A percentile compares a stretch with the other conserved stretches of the same genome.
Evolutionary conservation across 257 asterid species (phyloP).

Genomic region (Nicotiana noctiflora): DNA sequence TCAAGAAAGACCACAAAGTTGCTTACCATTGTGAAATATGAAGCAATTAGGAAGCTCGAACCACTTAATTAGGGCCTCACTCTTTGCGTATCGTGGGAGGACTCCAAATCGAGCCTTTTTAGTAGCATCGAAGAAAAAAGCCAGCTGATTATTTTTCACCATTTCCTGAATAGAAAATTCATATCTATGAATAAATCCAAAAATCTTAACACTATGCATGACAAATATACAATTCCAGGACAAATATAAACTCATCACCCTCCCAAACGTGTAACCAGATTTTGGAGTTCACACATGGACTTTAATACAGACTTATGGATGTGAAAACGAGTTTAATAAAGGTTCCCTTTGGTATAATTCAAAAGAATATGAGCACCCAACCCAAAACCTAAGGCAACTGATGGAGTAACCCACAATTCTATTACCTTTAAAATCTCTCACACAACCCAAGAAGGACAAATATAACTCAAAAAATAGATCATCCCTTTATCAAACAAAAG

Average conservation of each 20-base stretch:
- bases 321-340: not conserved
- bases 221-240: too few relatives aligned
- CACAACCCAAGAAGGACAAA: not conserved
- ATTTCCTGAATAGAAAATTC: conserved; percentile 58
- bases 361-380: not conserved
- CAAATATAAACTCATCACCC: not conserved
- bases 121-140: conserved; percentile 67
- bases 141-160: conserved; percentile 72
- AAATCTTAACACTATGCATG: not conserved
- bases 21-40: conserved; percentile 93
- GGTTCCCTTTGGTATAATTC: not conserved
- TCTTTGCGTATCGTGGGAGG: conserved; percentile 87
- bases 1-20: conserved; percentile 8
- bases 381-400: not conserved
- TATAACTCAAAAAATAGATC: not conserved
- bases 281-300: not conserved
- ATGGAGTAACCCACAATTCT: not conserved
- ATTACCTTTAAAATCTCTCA: not conserved
- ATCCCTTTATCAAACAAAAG: not conserved
- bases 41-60: conserved; percentile 98
- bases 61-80: conserved; percentile 78
- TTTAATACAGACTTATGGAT: not conserved
- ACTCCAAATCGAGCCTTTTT: conserved; percentile 88
- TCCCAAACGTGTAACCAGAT: not conserved
- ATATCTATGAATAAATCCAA: not conserved